Base-by-base conservation (phyloP, 2,329 filamentous ascomycete species). In the Cladosporium phlei region DNA sequence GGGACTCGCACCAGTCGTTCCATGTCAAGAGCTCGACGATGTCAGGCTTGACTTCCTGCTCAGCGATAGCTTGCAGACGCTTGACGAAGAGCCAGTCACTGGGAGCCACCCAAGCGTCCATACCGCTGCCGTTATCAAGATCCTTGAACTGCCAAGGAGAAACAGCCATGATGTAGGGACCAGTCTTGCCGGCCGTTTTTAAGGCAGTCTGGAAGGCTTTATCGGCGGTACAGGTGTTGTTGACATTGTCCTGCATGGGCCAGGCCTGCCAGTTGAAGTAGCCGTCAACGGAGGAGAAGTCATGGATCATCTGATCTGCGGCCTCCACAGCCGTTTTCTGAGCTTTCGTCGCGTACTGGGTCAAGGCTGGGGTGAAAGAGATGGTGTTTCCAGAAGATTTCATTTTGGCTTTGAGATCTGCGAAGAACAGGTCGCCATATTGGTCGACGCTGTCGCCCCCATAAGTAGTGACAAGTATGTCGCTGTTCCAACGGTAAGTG, bases 221-320 rank as follows among this genome's bases (percentile, higher is more conserved):
- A 50, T 68, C 65, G 22, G 61, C 54, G 9, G 54, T 53, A 46
- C 50, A 51, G 28, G 60, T 64, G 38, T 60, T 58, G 55, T 66
- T 65, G 35, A 46, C 29, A 12, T 59, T 48, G 33, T 52, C 48
- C 52, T 63, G 51, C 32, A 65, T 57, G 16, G 64, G 64, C 64
- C 64, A 67, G n/a, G 64, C 62, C 55, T 67, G 64, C 64, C 65
- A 66, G 55, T 67, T 67, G 53, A 65, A 57, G 54, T 61, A 67
- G 43, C 65, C 65, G 38, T 67, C 65, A 39, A 64, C 60, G 17
- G 62, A 59, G 24, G 59, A 40, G 43, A 60, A 67, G 17, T 66
- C 60, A 33, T 46, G 54, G 32, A 66, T 52, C 39, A 65, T 52
- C 14, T 56, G 48, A 29, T 52, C 53, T 10, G 60, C 58, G 4